Evolutionary conservation across 805 yeast genomes (phyloP), one percentile per base, ranked within the genome.

Genomic region (Jamesozyma rosinii): DNA sequence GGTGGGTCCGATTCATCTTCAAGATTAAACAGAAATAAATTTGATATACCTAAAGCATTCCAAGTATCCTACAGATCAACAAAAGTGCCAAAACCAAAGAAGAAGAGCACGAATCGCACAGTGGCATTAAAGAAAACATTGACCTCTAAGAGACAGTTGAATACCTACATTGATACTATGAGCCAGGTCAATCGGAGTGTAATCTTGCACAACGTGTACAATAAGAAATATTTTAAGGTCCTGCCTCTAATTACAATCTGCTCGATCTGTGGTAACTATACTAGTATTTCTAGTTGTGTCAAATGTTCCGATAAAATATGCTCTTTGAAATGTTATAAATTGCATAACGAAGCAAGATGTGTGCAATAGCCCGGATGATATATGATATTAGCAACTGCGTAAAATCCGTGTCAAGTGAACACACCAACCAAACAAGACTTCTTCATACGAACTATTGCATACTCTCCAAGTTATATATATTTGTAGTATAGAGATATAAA

Each of bases 311-410:
- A 55, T 42, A 62, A 61, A 40, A 53, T 62, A 15, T 62, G 66
- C 42, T 59, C 62, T 8, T 46, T 62, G 17, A 52, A 49, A 15
- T 62, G 66, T 45, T 61, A 49, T 35, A 57, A 49, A 31, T 36
- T 59, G 27, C 66, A 62, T 44, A 59, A 57, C 43, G 66, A 62
- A 37, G 57, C 66, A 18, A 58, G 66, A 41, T 62, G 66, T 42
- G 46, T 48, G n/a, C 54, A 49, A 44, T 27, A 46, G 13, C 45
- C 31, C 38, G n/a, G 4, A 35, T 5, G 6, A 33, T 5, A 21
- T 21, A 31, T 20, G 14, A 31, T 20, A 13, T 36, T 15, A 36
- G 24, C 5, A n/a, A n/a, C n/a, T 27, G 30, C 13, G 30, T 27
- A 27, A 27, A 10, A 10, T 13, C 9, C 9, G 13, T 27, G 13